These are phyloP conservation scores for Saussurea involucrata DNA, from an alignment of 129 eudicot species.

Conservation along the genomic window DNA sequence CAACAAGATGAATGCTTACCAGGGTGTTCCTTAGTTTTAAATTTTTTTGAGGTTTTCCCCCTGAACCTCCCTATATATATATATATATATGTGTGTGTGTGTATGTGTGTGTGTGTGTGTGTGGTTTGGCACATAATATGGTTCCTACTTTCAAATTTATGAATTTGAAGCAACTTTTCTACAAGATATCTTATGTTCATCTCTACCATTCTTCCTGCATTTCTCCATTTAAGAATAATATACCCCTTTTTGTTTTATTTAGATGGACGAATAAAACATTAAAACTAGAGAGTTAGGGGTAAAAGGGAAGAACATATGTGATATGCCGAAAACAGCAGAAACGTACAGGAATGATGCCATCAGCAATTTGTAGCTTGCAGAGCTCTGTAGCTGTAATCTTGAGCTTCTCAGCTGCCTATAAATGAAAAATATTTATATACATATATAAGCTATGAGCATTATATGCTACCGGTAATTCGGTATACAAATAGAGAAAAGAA, in stretches of 20 bases:
- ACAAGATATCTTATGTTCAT: background rate
- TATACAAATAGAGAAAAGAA: background rate
- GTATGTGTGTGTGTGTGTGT: too few species aligned
- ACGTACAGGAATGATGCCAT: slow-evolving; percentile 71
- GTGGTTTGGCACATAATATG: background rate
- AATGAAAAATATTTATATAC: background rate
- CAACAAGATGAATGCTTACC: too few species aligned
- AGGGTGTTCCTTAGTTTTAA: too few species aligned
- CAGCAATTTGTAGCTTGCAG: slow-evolving; percentile 59
- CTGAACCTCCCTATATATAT: too few species aligned
- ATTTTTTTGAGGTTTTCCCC: too few species aligned
- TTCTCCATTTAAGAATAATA: background rate
- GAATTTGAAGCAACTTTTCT: background rate
- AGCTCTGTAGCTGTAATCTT: slow-evolving; percentile 82
- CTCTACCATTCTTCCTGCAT: background rate
- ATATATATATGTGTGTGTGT: too few species aligned
- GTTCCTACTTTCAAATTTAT: background rate
- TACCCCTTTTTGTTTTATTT: background rate
- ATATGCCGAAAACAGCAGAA: background rate
- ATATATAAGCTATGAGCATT: slow-evolving; percentile 8
- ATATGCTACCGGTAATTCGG: background rate
- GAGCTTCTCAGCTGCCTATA: slow-evolving; percentile 92
- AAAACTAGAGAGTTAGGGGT: background rate
- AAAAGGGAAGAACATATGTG: background rate
- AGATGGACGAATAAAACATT: background rate